Evolutionary conservation across 257 asterid genomes (phyloP), one percentile per base, ranked within the genome.

Genomic region (Cinchona pubescens): DNA sequence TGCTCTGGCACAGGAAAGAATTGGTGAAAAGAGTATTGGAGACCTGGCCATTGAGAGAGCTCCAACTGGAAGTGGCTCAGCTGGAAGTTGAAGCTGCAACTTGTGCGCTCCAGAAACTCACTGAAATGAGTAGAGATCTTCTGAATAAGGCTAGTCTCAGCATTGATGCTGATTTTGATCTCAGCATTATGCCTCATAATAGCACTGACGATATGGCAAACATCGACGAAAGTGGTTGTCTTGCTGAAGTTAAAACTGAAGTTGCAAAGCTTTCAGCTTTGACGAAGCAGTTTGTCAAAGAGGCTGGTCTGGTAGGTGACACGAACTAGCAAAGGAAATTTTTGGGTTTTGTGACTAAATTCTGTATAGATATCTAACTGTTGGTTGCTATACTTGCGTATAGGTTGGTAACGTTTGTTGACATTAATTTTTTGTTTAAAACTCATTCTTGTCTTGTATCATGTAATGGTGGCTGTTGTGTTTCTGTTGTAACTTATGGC

Each of bases 1-100:
- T 71, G 86, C 86, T n/a, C 83, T 87, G 80, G 83, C 89, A 59
- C 89, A 86, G 76, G 88, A 88, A 75, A 87, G 73, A 76, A 80
- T 83, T 13, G 91, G 88, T 14, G 92, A 76, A 25, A 86, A 66
- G 83, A 86, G 87, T 37, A 77, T 80, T 32, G 97, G 91, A 38
- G 93, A 88, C 48, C 85, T 86, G 32, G 92, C 91, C 56, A 86
- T 84, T 21, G 97, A 90, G 86, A 86, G 88, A n/a, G 68, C 96
- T 92, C 59, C 90, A 89, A 68, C 13, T 90, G 23, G 93, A 89
- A 82, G 88, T 83, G 64, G 93, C 97, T 67, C 89, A 88, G 76
- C 77, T 91, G 76, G 92, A 94, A 81, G 90, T 87, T 34, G 94
- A 91, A 84, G 97, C 96, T 66, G 97, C 96, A 23, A 89, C 87